A percentile compares a stretch with the other conserved stretches of the same genome.
These are phyloP conservation scores for Aspergillus hiratsukae DNA, from an alignment of 2,329 filamentous ascomycete genomes.

Conservation along the genomic window DNA sequence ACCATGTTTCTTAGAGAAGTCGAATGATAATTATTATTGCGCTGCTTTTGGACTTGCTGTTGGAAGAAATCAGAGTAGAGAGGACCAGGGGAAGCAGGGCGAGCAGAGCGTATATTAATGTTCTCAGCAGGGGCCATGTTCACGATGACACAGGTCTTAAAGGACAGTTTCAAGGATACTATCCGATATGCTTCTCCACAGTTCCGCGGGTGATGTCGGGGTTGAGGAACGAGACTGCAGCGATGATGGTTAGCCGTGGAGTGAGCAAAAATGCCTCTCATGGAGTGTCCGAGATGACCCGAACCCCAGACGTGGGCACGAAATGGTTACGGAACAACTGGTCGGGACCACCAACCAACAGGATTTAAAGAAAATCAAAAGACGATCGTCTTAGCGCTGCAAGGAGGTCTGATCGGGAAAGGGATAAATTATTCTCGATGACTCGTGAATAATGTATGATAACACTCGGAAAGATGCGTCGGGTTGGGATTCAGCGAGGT, in stretches of 20 bases:
- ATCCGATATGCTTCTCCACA: constrained; percentile 35
- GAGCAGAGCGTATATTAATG: constrained; percentile 42
- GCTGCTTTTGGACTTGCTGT: constrained; percentile 55
- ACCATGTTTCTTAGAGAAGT: constrained; percentile 51
- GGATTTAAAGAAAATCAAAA: constrained; percentile 10
- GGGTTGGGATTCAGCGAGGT: neutral
- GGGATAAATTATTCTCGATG: constrained; percentile 8
- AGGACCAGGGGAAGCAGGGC: constrained; percentile 41
- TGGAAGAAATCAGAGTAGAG: constrained; percentile 53
- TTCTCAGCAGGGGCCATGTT: constrained; percentile 33
- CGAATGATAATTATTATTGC: constrained; percentile 56
- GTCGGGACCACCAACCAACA: constrained; percentile 16
- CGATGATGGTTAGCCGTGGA: constrained; percentile 14
- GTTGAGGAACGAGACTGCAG: constrained; percentile 17
- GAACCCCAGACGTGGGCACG: constrained; percentile 26
- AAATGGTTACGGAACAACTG: constrained; percentile 20
- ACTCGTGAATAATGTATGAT: constrained; percentile 8
- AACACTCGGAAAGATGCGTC: neutral
- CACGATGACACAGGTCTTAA: constrained; percentile 5
- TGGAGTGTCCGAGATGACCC: constrained; percentile 29
- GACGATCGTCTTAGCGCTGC: neutral
- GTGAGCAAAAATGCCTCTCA: constrained; percentile 21
- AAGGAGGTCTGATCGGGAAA: constrained; percentile 5
- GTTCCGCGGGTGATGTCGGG: constrained; percentile 39
- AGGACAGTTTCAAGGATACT: constrained; percentile 8